Evolutionary conservation across 2,329 filamentous ascomycete species (phyloP).

Genomic region (Nothophaeocryptopus gaeumannii): DNA sequence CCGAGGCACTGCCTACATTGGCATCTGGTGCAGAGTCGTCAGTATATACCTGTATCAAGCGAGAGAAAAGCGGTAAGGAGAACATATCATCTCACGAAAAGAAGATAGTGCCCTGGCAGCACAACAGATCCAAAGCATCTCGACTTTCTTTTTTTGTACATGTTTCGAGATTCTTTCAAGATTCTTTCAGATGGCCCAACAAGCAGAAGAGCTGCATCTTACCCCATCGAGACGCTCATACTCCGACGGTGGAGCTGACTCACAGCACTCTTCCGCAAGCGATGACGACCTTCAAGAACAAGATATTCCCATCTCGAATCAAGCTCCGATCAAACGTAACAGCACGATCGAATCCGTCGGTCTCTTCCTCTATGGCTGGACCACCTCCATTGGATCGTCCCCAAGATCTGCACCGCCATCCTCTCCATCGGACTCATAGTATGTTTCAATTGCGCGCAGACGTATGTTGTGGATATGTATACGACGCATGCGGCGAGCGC

Average conservation of each 20-base stretch:
- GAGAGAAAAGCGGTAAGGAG: too few species aligned
- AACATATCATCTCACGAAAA: too few species aligned
- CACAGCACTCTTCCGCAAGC: conserved; percentile 2
- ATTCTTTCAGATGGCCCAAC: conserved; percentile 1
- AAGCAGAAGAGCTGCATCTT: neutral
- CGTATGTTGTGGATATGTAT: conserved; percentile 49
- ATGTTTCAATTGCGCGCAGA: conserved; percentile 24
- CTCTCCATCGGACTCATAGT: conserved; percentile 24
- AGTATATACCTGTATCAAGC: neutral
- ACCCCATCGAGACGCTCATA: neutral
- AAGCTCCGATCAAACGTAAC: conserved; percentile 5
- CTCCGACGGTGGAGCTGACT: conserved; percentile 1
- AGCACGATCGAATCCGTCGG: conserved; percentile 21
- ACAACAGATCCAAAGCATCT: too few species aligned
- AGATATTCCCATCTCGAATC: neutral
- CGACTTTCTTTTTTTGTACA: neutral
- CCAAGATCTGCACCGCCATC: conserved; percentile 25
- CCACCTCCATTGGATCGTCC: conserved; percentile 28
- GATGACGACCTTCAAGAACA: conserved; percentile 5
- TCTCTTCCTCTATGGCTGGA: conserved; percentile 29
- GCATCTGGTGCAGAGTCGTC: conserved; percentile 4
- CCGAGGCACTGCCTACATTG: conserved; percentile 13
- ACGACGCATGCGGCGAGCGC: conserved; percentile 49
- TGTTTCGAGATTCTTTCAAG: conserved; percentile 1
- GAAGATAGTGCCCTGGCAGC: too few species aligned